Base-by-base conservation (phyloP, 176 grass and related monocot species). In the Phyllostachys edulis region DNA sequence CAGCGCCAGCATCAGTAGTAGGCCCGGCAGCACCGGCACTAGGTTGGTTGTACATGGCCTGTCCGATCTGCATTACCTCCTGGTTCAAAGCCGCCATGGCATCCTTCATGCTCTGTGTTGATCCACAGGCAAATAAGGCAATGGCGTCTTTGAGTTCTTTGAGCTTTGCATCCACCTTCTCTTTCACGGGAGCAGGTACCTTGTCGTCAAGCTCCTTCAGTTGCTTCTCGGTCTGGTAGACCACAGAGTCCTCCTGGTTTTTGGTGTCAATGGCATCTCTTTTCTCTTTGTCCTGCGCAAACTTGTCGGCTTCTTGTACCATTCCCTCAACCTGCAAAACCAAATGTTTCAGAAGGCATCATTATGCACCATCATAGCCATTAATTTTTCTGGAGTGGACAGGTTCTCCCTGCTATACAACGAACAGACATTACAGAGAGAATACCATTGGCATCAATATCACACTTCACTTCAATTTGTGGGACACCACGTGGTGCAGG, bases 361-460 rank as follows among this genome's bases (percentile, higher is more conserved):
- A 16, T 69, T 50, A 71, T 76, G 34, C 13, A 49, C 46, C 56
- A 77, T n/a, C n/a, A n/a, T n/a, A 29, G 29, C 29, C 29, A 29
- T 29, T 29, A 29, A 41, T 42, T 37, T 23, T 39, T 50, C 29
- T 52, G 24, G 5, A 65, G 16, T 24, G 9, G 20, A 34, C 1
- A 17, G 11, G 29, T 34, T 37, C 17, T 36, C n/a, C 11, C 9
- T 38, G 14, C 47, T 21, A 69, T 16, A 42, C 55, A 18, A 63
- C 60, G 15, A 69, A n/a, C 29, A 67, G 27, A 79, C 10, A 24
- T 15, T 16, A 9, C 96, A 40, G 96, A 99, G 37, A 99, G 93
- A 77, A 99, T 99, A 67, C 96, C 96, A 78, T 99, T 99, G 75
- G 96, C 96, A 92, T 99, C 96, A 65, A 99, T 99, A 79, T 99